Percentiles rank a stretch among this genome's conserved stretches.
These are phyloP conservation scores for Erigeron canadensis DNA, from an alignment of 129 eudicot species.

Conservation along the genomic window DNA sequence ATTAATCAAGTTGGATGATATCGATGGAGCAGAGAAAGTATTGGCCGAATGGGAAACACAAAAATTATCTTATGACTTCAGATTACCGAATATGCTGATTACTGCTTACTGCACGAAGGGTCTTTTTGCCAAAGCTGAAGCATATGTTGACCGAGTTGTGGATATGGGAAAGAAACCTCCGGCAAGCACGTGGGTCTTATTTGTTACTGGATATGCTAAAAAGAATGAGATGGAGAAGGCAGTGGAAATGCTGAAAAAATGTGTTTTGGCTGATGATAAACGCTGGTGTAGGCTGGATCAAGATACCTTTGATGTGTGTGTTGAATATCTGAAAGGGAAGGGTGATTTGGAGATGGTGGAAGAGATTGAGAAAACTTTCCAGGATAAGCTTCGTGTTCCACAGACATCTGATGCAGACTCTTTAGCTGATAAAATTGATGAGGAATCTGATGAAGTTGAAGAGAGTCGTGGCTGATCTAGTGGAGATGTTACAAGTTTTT, in stretches of 20 bases:
- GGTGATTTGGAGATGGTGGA: slow-evolving; percentile 33
- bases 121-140: slow-evolving; percentile 54
- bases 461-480: slow-evolving; percentile 7
- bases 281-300: slow-evolving; percentile 25
- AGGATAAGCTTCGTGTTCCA: slow-evolving; percentile 16
- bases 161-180: slow-evolving; percentile 42
- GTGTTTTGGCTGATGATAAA: slow-evolving; percentile 25
- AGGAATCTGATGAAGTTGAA: slow-evolving; percentile 19
- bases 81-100: slow-evolving; percentile 50
- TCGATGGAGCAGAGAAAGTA: slow-evolving; percentile 57
- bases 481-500: background rate
- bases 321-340: slow-evolving; percentile 36
- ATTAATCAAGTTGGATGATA: slow-evolving; percentile 54
- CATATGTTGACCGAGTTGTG: slow-evolving; percentile 35
- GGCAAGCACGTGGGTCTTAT: slow-evolving; percentile 44
- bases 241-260: slow-evolving; percentile 44
- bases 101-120: slow-evolving; percentile 41
- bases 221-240: slow-evolving; percentile 45
- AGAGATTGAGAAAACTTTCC: slow-evolving; percentile 21
- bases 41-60: slow-evolving; percentile 57
- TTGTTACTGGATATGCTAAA: slow-evolving; percentile 44
- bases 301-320: slow-evolving; percentile 29
- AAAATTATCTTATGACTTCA: slow-evolving; percentile 43
- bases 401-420: slow-evolving; percentile 18
- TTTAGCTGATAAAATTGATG: slow-evolving; percentile 8